phyloP scores from a whole-genome alignment of 306 rosid species.

The Vachellia collinsii region DNA sequence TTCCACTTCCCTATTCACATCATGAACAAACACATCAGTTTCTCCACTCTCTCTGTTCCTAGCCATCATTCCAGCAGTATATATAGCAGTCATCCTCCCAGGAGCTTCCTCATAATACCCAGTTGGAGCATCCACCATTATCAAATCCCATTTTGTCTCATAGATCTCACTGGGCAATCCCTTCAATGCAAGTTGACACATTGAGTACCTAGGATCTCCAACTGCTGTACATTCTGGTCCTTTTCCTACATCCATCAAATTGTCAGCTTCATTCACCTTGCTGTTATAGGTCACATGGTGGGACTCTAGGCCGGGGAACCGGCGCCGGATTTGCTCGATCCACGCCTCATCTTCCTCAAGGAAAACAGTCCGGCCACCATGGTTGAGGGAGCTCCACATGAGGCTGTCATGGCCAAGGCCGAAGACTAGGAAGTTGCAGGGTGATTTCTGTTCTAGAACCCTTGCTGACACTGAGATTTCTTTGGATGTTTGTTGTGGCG shows the following conservation, averaged over 20 bases:
- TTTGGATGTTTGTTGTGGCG: constrained; percentile 74
- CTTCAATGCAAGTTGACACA: constrained; percentile 65
- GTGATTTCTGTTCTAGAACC: constrained; percentile 57
- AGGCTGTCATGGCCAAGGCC: constrained; percentile 86
- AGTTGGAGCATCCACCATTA: constrained; percentile 90
- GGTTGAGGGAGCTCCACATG: constrained; percentile 81
- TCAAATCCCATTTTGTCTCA: constrained; percentile 71
- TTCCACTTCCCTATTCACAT: constrained; percentile 75
- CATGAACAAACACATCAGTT: constrained; percentile 77
- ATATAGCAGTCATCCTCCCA: constrained; percentile 83
- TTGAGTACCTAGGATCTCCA: constrained; percentile 52
- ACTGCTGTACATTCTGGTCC: constrained; percentile 65
- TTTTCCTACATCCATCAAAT: constrained; percentile 59
- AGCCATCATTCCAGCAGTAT: constrained; percentile 85
- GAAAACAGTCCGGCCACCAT: constrained; percentile 67
- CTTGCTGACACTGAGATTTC: constrained; percentile 65
- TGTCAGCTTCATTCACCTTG: constrained; percentile 70
- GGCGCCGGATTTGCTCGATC: constrained; percentile 59
- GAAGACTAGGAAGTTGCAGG: constrained; percentile 81
- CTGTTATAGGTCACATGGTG: constrained; percentile 64
- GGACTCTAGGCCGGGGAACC: constrained; percentile 62
- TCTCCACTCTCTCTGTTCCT: constrained; percentile 55
- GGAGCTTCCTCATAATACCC: constrained; percentile 73
- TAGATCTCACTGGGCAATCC: constrained; percentile 61
- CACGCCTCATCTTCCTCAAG: constrained; percentile 77